A percentile compares a stretch with the other conserved stretches of the same genome.
Evolutionary conservation across 1,284 basidiomycete genomes (phyloP).

Genomic region (Microstroma glucosiphilum): DNA sequence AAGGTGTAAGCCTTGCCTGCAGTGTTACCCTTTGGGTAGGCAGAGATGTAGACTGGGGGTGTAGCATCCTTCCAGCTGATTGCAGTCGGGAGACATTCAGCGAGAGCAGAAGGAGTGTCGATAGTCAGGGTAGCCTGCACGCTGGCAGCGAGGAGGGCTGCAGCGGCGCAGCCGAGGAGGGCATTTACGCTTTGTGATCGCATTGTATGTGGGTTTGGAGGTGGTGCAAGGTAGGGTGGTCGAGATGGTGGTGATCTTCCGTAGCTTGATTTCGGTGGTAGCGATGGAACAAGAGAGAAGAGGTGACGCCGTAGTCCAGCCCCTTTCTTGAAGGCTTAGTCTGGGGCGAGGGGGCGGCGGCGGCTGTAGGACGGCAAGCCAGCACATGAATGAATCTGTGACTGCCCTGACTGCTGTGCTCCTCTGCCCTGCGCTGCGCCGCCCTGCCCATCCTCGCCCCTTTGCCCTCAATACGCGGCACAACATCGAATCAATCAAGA

Average conservation of each 20-base stretch:
- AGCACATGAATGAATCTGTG: too few species aligned
- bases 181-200: neutral
- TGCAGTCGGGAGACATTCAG: neutral
- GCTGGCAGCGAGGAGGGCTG: neutral
- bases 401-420: too few species aligned
- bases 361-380: too few species aligned
- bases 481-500: too few species aligned
- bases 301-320: too few species aligned
- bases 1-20: neutral
- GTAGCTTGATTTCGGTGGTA: too few species aligned
- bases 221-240: neutral
- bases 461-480: too few species aligned
- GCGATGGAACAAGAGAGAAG: too few species aligned
- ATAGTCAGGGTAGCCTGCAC: neutral
- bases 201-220: neutral
- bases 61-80: neutral
- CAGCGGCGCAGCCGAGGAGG: neutral
- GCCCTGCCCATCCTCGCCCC: too few species aligned
- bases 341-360: too few species aligned
- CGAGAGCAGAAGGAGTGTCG: neutral
- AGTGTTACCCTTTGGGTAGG: neutral
- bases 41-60: constrained; percentile 6
- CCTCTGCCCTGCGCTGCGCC: too few species aligned
- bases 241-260: neutral
- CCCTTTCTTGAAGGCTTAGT: too few species aligned